These are phyloP conservation scores for Pichia sp. DNA, from an alignment of 1,139 yeast species.

Conservation along the genomic window DNA sequence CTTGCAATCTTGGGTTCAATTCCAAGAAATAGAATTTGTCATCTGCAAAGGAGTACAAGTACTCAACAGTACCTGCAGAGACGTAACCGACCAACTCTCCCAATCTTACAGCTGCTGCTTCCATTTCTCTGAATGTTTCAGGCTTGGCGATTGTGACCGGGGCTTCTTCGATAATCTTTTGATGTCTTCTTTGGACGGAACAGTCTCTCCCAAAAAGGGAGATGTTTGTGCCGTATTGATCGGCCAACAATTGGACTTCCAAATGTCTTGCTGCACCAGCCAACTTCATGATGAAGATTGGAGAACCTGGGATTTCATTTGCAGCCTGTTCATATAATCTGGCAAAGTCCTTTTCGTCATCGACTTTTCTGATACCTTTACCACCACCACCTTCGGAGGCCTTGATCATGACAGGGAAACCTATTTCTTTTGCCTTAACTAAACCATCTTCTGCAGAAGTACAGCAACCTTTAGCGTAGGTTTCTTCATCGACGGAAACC, in stretches of 20 bases:
- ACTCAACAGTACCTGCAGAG: conserved; percentile 98
- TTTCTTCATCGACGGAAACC: conserved; percentile 81
- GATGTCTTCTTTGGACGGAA: conserved; percentile 97
- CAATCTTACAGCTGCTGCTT: conserved; percentile 91
- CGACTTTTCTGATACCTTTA: conserved; percentile 94
- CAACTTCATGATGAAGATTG: conserved; percentile 88
- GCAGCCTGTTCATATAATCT: conserved; percentile 82
- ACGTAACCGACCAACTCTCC: conserved; percentile 97
- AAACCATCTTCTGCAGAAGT: conserved; percentile 84
- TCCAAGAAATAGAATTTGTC: conserved; percentile 94
- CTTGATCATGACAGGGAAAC: conserved; percentile 94
- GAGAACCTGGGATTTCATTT: conserved; percentile 94
- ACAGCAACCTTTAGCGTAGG: conserved; percentile 86
- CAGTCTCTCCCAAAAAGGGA: conserved; percentile 95
- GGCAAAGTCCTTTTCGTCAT: conserved; percentile 65
- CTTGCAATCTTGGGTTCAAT: conserved; percentile 96
- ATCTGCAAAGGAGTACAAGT: conserved; percentile 87
- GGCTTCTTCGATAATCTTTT: conserved; percentile 93
- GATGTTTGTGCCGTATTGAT: conserved; percentile 91
- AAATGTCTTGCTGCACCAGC: conserved; percentile 95
- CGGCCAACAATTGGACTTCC: conserved; percentile 92
- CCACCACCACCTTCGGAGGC: conserved; percentile 99
- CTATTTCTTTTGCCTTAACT: conserved; percentile 74
- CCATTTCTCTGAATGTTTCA: conserved; percentile 87
- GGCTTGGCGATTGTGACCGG: conserved; percentile 90